Conservation (phyloP, 2,329 filamentous ascomycete genomes). For the Bipolaris oryzae region DNA sequence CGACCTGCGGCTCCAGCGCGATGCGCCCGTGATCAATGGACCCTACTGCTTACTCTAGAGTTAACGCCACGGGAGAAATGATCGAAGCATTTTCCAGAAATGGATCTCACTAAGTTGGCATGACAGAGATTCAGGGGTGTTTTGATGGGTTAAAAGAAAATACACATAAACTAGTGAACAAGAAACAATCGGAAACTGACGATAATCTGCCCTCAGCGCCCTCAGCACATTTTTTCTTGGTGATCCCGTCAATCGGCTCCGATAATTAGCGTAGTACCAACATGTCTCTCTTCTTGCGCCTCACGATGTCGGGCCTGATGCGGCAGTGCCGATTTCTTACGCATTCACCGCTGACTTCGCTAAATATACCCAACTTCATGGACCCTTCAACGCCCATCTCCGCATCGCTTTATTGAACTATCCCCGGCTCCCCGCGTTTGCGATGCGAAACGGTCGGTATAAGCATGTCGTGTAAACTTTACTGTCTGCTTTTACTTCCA, state of each 20-base stretch:
- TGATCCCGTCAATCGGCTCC: background rate
- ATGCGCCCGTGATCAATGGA: background rate
- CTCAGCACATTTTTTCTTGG: background rate
- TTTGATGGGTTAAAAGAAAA: background rate
- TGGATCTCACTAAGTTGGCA: background rate
- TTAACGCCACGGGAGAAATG: background rate
- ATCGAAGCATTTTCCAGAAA: background rate
- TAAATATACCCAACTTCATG: background rate
- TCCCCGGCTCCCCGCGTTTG: slow-evolving; percentile 12
- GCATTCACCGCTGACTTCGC: background rate
- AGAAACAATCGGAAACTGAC: background rate
- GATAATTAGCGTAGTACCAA: background rate
- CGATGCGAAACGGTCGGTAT: background rate
- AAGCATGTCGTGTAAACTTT: slow-evolving; percentile 6
- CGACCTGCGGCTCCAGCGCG: background rate
- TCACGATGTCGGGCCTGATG: background rate
- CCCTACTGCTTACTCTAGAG: background rate
- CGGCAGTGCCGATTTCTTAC: background rate
- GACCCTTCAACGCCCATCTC: background rate
- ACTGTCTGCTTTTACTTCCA: background rate
- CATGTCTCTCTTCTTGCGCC: background rate
- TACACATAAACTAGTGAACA: background rate
- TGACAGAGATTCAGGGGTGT: background rate
- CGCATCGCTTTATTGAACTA: background rate
- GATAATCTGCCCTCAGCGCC: background rate